Evolutionary conservation across 148 eudicot genomes (phyloP).

Genomic region (Polygonum maritimum): DNA sequence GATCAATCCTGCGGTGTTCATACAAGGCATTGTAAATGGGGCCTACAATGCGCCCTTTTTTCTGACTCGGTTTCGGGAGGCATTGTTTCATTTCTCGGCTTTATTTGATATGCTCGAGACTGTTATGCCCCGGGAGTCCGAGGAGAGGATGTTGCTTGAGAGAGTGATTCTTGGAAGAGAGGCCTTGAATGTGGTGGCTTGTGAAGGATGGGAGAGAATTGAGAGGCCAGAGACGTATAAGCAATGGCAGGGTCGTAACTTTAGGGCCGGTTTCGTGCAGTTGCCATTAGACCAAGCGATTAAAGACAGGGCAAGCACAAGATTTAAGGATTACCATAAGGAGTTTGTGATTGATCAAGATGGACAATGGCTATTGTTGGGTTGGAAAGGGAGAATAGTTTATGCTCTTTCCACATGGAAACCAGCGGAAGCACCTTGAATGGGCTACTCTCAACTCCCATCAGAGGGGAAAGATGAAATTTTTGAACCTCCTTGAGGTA

Average conservation of each 20-base stretch:
- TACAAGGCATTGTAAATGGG: conserved; percentile 54
- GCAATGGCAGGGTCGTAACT: conserved; percentile 52
- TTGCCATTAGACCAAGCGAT: conserved; percentile 34
- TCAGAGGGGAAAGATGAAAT: neutral
- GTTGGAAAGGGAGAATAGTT: conserved; percentile 62
- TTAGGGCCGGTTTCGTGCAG: conserved; percentile 45
- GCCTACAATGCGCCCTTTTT: conserved; percentile 56
- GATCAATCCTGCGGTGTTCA: conserved; percentile 43
- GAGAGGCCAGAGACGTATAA: conserved; percentile 68
- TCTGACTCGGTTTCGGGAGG: conserved; percentile 61
- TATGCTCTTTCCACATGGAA: conserved; percentile 55
- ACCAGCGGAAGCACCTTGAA: conserved; percentile 14
- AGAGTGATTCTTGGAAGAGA: conserved; percentile 51
- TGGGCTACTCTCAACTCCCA: neutral
- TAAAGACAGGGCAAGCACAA: conserved; percentile 20
- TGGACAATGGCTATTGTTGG: conserved; percentile 45
- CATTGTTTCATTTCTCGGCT: conserved; percentile 56
- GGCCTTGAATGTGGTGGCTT: conserved; percentile 59
- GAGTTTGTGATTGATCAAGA: conserved; percentile 61
- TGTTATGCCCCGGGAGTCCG: conserved; percentile 38
- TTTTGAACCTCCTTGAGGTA: neutral
- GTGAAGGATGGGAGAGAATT: conserved; percentile 68
- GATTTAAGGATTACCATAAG: conserved; percentile 38
- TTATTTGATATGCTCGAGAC: conserved; percentile 64
- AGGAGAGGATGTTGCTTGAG: conserved; percentile 47